Evolutionary conservation across 306 rosid genomes (phyloP).

Genomic region (Glycine tomentella): DNA sequence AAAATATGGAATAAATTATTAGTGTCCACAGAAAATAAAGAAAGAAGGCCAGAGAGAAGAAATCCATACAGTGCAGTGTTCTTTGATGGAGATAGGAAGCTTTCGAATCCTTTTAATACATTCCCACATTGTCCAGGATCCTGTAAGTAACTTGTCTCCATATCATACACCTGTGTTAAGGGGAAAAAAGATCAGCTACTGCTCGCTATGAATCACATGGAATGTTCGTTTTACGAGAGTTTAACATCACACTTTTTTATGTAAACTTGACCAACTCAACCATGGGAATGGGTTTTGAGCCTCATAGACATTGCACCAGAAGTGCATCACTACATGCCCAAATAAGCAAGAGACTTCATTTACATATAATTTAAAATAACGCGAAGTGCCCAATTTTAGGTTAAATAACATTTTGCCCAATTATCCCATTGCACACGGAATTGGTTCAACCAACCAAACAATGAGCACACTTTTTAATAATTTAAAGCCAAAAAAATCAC

Average conservation of each 20-base stretch:
- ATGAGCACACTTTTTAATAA: background rate
- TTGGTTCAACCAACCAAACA: slow-evolving; percentile 19
- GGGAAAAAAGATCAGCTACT: slow-evolving; percentile 28
- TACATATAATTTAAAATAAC: background rate
- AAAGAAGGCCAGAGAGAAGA: slow-evolving; percentile 14
- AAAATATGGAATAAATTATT: slow-evolving; percentile 19
- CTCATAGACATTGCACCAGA: slow-evolving; percentile 18
- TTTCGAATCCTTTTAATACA: slow-evolving; percentile 97
- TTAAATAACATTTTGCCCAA: slow-evolving; percentile 20
- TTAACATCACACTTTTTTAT: background rate
- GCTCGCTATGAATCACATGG: background rate
- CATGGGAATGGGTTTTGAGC: slow-evolving; percentile 18
- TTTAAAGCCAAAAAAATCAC: background rate
- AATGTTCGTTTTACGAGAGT: background rate
- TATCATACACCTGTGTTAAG: slow-evolving; percentile 82
- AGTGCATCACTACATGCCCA: slow-evolving; percentile 7
- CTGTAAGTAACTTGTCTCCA: slow-evolving; percentile 97
- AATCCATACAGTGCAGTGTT: slow-evolving; percentile 88
- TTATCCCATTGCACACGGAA: slow-evolving; percentile 11
- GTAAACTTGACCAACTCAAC: slow-evolving; percentile 1
- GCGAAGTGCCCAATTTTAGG: slow-evolving; percentile 10
- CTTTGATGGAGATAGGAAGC: slow-evolving; percentile 91
- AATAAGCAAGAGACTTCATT: slow-evolving; percentile 38
- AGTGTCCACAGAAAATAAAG: background rate
- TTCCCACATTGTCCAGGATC: slow-evolving; percentile 99